phyloP scores from a whole-genome alignment of 2,329 filamentous ascomycete genomes.

The Dryadomyces quercivorus region DNA sequence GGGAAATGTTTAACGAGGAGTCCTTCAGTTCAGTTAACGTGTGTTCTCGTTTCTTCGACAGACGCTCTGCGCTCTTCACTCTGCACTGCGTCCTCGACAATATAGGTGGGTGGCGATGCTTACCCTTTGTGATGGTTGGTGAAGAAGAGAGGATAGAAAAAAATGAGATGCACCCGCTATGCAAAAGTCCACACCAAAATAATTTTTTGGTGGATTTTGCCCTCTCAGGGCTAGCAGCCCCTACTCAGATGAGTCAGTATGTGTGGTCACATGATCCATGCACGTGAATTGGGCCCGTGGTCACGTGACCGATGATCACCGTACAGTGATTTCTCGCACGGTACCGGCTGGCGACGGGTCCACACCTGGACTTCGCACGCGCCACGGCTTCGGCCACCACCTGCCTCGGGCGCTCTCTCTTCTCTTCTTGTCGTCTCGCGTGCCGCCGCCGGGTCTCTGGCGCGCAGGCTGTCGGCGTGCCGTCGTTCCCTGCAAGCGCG shows the following conservation, averaged over 20 bases:
- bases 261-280: background rate
- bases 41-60: background rate
- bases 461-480: no score
- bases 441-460: no score
- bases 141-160: conserved; percentile 5
- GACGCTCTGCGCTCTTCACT: no score
- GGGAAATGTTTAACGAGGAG: conserved; percentile 5
- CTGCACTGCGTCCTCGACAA: background rate
- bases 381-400: no score
- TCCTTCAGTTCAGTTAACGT: conserved; percentile 1
- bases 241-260: conserved; percentile 8
- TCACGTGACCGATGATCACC: no score
- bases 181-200: conserved; percentile 8
- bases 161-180: conserved; percentile 8
- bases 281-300: no score
- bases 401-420: no score
- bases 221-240: conserved; percentile 10
- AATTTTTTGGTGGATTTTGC: conserved; percentile 8
- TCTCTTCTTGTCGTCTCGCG: no score
- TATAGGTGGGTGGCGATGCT: background rate
- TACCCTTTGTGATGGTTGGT: conserved; percentile 11
- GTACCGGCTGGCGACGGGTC: no score
- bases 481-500: no score
- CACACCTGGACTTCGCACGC: no score
- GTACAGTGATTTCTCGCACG: no score